Base-by-base conservation (phyloP, 2,329 filamentous ascomycete genomes). In the Plectosphaerella plurivora region DNA sequence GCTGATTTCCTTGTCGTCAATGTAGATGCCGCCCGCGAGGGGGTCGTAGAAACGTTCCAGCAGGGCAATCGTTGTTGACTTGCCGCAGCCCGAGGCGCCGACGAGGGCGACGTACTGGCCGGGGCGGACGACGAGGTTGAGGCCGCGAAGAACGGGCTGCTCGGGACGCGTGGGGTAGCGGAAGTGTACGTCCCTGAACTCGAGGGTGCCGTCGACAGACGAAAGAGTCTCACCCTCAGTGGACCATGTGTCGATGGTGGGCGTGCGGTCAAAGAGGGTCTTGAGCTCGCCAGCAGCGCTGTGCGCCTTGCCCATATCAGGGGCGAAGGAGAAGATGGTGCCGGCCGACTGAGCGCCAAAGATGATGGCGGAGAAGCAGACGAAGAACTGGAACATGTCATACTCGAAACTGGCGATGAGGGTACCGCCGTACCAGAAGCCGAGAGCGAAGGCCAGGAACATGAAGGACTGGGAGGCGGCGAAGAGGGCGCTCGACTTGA, bases 21-120 rank as follows among this genome's bases (percentile, higher is more conserved):
- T 78, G 53, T 84, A 89, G 35, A 99, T 78, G 14, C 85, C 85
- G 12, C 94, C 94, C 0, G 83, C 79, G 0, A 94, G 78, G 0
- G 92, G 89, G 61, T 97, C 91, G 65, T 97, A 97, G 74, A 97
- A 97, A 35, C 94, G 88, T 68, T 97, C 93, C 33, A 97, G 76
- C 4, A 97, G 78, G 4, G 90, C 88, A 65, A 97, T 96, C 0
- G 92, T 95, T 0, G 94, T 97, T 48, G 86, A 91, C 75, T 99
- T 97, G 53, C 94, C 94, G 64, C 92, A 96, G 3, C 94, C 93
- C 45, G 88, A 94, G 0, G 93, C 88, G n/a, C 94, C 94, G 9
- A 97, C 94, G 3, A 97, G 81, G 0, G 93, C 94, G 8, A 93
- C 81, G 61, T 93, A 94, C 65, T 93, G 88, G 4, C 89, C 90